Evolutionary conservation across 257 asterid genomes (phyloP), one percentile per base, ranked within the genome.

Genomic region (Lantana camara): DNA sequence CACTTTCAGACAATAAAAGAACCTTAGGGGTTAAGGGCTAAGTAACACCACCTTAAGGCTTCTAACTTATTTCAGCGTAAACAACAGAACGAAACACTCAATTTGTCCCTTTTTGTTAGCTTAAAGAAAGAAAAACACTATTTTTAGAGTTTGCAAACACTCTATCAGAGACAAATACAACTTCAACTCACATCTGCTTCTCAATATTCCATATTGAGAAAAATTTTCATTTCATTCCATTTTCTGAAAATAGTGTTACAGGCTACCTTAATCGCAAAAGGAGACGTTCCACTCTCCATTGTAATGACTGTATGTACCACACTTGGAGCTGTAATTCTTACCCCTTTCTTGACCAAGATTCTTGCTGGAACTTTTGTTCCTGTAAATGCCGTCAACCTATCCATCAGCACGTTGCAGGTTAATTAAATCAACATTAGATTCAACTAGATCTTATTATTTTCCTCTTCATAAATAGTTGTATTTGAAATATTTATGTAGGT

Each of bases 361-460:
- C 85, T 91, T 68, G 98, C 96, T 1, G 98, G 97, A 70, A 79
- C 97, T 71, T 82, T 76, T 69, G 86, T 91, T 71, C 92, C 96
- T 20, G 87, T 91, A 9, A 83, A 84, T 63, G 96, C 92, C 23
- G 57, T 81, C 59, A 73, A 79, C 77, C 86, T 91, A 59, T 89
- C 98, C 62, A 48, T 91, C 64, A 91, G 98, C 84, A 89, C 98
- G n/a, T 71, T 91, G 74, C 96, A 89, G 95, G 98, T 88, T 68
- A 66, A 55, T 15, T 53, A 46, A 34, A 15, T 44, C 32, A 27
- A 27, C 64, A 60, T 44, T 38, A 30, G n/a, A n/a, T 21, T 58
- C 11, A 34, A 47, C 59, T 37, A 44, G n/a, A 9, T 29, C n/a
- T 37, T 51, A n/a, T 46, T 61, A 21, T 46, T 59, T 30, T 13